Conservation (phyloP, 495 filamentous ascomycete genomes). For the Clohesyomyces aquaticus region DNA sequence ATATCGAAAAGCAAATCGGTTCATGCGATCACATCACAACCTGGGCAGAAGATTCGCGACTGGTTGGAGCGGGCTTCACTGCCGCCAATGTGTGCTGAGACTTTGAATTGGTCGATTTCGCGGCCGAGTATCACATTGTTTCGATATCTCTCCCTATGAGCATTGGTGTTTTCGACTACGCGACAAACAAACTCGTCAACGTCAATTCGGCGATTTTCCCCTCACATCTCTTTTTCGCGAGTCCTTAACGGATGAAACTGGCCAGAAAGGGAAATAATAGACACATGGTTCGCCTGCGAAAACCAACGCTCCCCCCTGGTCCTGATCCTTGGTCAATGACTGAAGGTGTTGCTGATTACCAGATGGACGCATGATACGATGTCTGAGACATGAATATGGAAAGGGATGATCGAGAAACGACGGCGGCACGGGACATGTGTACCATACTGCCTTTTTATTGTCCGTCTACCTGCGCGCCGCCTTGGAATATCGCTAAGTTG, state of each 20-base stretch:
- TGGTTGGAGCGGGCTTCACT: neutral
- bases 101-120: neutral
- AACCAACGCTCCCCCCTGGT: too few relatives aligned
- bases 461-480: neutral
- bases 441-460: neutral
- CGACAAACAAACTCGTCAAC: too few relatives aligned
- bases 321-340: too few relatives aligned
- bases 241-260: too few relatives aligned
- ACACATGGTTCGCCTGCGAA: too few relatives aligned
- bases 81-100: slow-evolving; percentile 3
- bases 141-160: neutral
- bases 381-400: too few relatives aligned
- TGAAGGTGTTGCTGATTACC: too few relatives aligned
- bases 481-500: slow-evolving; percentile 2
- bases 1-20: neutral
- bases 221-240: too few relatives aligned
- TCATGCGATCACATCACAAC: neutral
- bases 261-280: too few relatives aligned
- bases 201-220: too few relatives aligned
- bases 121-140: neutral
- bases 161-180: too few relatives aligned
- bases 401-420: neutral
- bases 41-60: neutral
- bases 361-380: too few relatives aligned
- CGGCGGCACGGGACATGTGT: neutral